phyloP scores from a whole-genome alignment of 495 filamentous ascomycete species.

The Aspergillus sclerotiicarbonarius region DNA sequence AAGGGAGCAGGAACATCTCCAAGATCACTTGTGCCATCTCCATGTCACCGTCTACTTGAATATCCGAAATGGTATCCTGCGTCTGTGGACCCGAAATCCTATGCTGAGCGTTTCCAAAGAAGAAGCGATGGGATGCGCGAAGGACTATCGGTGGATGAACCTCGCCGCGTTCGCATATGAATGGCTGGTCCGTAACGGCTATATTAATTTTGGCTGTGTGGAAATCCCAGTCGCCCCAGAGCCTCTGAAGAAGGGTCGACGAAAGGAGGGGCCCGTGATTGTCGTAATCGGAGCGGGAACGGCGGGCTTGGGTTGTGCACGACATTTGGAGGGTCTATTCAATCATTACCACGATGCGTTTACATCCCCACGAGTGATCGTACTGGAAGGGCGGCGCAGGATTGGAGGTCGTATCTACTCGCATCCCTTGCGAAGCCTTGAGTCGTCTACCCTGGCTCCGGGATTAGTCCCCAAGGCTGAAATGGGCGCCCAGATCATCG shows the following conservation, averaged over 20 bases:
- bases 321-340: conserved; percentile 84
- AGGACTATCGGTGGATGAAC: conserved; percentile 86
- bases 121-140: conserved; percentile 90
- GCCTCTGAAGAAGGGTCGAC: conserved; percentile 43
- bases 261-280: conserved; percentile 59
- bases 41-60: conserved; percentile 97
- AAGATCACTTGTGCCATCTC: conserved; percentile 75
- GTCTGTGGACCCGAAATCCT: conserved; percentile 88
- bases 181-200: conserved; percentile 86
- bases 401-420: conserved; percentile 97
- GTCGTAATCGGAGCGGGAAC: conserved; percentile 94
- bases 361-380: conserved; percentile 67
- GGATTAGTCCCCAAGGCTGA: conserved; percentile 76
- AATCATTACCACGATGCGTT: conserved; percentile 69
- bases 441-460: conserved; percentile 42
- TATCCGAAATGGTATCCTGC: conserved; percentile 91
- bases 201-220: conserved; percentile 96
- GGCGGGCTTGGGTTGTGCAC: conserved; percentile 85
- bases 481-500: conserved; percentile 96
- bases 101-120: conserved; percentile 81
- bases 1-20: conserved; percentile 78
- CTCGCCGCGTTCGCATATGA: conserved; percentile 86
- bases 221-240: conserved; percentile 52
- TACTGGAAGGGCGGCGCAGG: conserved; percentile 83
- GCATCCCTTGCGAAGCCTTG: conserved; percentile 68